Evolutionary conservation across 352 stramenopile species (phyloP).

Genomic region (Globisporangium middletonii): DNA sequence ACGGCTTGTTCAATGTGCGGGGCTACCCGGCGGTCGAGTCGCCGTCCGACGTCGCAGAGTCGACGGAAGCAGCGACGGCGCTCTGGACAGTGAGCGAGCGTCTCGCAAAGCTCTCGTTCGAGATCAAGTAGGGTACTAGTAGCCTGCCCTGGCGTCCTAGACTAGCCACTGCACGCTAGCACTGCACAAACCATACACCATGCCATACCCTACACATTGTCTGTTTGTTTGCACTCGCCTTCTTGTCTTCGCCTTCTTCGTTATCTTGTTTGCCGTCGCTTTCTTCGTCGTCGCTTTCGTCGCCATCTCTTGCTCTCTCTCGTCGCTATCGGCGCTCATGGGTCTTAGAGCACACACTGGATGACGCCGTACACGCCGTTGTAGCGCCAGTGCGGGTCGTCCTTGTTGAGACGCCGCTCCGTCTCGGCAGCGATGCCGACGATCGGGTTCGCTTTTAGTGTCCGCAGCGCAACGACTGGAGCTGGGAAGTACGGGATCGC

Average conservation of each 20-base stretch:
- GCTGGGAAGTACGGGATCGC: constrained; percentile 76
- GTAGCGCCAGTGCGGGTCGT: constrained; percentile 55
- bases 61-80: constrained; percentile 16
- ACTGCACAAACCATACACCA: not conserved
- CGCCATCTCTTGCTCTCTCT: not conserved
- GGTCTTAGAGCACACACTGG: constrained; percentile 33
- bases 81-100: constrained; percentile 40
- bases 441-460: constrained; percentile 66
- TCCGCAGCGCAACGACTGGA: constrained; percentile 63
- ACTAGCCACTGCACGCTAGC: not conserved
- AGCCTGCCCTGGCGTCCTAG: not conserved
- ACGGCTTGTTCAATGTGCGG: constrained; percentile 17
- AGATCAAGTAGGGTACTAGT: not conserved
- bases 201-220: not conserved
- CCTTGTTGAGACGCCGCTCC: constrained; percentile 34
- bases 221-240: not conserved
- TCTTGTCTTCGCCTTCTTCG: not conserved
- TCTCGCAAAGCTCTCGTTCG: constrained; percentile 24
- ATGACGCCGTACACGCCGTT: constrained; percentile 73
- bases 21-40: constrained; percentile 34
- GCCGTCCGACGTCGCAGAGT: constrained; percentile 23
- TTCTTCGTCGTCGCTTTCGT: not conserved
- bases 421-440: constrained; percentile 41
- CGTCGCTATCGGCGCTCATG: not conserved
- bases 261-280: not conserved